Conservation (phyloP, 208 protist genomes). For the Trypanosoma platydactyli region DNA sequence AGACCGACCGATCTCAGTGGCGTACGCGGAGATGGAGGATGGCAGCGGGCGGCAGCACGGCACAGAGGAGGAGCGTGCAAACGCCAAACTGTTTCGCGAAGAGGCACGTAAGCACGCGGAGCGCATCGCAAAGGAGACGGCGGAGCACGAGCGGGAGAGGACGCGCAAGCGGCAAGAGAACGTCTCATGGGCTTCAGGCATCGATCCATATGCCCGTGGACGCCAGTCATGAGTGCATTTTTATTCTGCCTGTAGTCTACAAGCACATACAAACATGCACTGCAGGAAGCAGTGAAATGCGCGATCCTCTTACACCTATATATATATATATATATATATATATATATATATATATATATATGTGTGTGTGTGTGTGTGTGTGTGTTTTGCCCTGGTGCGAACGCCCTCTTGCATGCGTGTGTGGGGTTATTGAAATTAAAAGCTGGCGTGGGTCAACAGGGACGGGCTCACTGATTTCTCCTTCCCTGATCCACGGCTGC, state of each 20-base stretch:
- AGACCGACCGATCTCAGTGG: constrained; percentile 66
- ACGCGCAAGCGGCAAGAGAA: constrained; percentile 50
- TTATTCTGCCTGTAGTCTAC: neutral
- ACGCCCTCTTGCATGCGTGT: too few relatives aligned
- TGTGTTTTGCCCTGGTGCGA: too few relatives aligned
- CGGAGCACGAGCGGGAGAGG: constrained; percentile 39
- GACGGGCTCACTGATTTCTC: too few relatives aligned
- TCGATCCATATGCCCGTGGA: constrained; percentile 25
- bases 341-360: neutral
- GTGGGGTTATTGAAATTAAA: too few relatives aligned
- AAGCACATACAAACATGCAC: too few relatives aligned
- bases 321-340: constrained; percentile 9
- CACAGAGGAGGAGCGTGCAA: constrained; percentile 67
- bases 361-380: too few relatives aligned
- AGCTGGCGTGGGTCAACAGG: too few relatives aligned
- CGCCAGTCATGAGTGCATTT: neutral
- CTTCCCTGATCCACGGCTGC: neutral
- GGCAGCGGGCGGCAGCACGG: constrained; percentile 81
- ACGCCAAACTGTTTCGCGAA: constrained; percentile 69
- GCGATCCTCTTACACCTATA: neutral
- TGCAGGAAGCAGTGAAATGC: too few relatives aligned
- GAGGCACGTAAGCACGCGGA: constrained; percentile 68
- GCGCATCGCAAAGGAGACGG: constrained; percentile 51
- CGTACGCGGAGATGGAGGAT: constrained; percentile 84
- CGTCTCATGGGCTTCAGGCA: constrained; percentile 58